A percentile compares a stretch with the other conserved stretches of the same genome.
Evolutionary conservation across 345 rosid genomes (phyloP).

Genomic region (Cardamine resedifolia): DNA sequence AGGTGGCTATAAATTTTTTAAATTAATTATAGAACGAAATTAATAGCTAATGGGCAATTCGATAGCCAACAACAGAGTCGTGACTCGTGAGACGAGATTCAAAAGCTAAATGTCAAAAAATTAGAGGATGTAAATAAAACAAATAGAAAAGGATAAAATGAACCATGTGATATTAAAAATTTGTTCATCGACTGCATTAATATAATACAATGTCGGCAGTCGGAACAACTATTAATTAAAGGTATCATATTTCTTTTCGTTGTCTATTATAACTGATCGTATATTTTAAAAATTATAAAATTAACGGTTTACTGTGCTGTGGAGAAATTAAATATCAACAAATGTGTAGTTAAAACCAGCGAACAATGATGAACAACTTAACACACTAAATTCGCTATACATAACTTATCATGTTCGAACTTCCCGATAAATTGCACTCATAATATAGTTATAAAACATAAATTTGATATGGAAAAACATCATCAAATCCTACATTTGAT

Average conservation of each 20-base stretch:
- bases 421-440: not conserved
- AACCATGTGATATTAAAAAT: slow-evolving; percentile 30
- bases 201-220: slow-evolving; percentile 10
- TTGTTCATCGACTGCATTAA: slow-evolving; percentile 18
- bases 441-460: not conserved
- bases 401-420: not conserved
- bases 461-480: not conserved
- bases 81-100: slow-evolving; percentile 19
- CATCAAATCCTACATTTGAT: too few species aligned
- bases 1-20: not conserved
- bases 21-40: not conserved
- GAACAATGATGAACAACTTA: not conserved
- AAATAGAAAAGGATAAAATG: slow-evolving; percentile 23
- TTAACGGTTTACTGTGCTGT: not conserved
- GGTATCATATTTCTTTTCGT: not conserved
- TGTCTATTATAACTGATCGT: not conserved
- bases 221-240: not conserved
- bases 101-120: slow-evolving; percentile 24
- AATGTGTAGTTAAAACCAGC: not conserved
- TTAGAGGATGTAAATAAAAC: slow-evolving; percentile 15
- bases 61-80: slow-evolving; percentile 1
- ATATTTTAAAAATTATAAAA: not conserved
- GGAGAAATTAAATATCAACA: too few species aligned
- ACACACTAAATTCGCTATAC: not conserved
- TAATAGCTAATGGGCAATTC: slow-evolving; percentile 16